Evolutionary conservation across 2,329 filamentous ascomycete species (phyloP), one percentile per base, ranked within the genome.

Genomic region (Hypoxylon sp.): DNA sequence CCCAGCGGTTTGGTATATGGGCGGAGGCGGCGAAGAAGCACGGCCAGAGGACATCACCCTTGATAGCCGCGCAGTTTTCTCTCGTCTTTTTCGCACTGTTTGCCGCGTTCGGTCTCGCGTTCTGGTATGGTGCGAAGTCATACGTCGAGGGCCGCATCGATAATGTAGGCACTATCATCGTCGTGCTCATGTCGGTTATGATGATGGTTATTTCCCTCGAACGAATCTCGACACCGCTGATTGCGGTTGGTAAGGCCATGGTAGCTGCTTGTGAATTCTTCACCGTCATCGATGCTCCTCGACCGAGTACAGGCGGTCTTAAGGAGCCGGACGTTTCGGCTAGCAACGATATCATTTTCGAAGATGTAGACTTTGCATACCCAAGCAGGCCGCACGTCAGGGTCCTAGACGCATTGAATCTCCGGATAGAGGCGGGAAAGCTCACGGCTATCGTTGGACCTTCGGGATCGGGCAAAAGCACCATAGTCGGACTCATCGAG

Each of bases 371-470:
- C n/a, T 93, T 94, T 71, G 85, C 89, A 1, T 94, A 94, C 70
- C 91, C 91, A 0, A 87, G 80, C 50, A 81, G 89, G 11, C 86
- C 87, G 0, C 83, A 88, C 60, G 84, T 89, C 63, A 87, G 86
- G 70, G 85, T 92, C 0, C 76, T 92, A 1, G 83, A 90, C 68
- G 77, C 82, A 2, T 74, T 92, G 2, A 81, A 84, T 68, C 76
- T 91, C 7, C 79, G 75, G 0, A 85, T 92, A 57, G 80, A 85
- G 62, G 81, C 85, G 6, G 88, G 89, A 19, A 90, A 91, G 71
- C 84, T 89, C 1, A 92, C 89, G 0, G 91, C 91, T 1, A 89
- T 93, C 17, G 90, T 93, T 19, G 91, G 91, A 0, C 85, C 89
- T 0, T 91, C 88, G 2, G 91, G 91, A 0, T 88, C 85, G 4